Evolutionary conservation across 2,329 filamentous ascomycete species (phyloP).

Genomic region (Proliferodiscus dingleyae): DNA sequence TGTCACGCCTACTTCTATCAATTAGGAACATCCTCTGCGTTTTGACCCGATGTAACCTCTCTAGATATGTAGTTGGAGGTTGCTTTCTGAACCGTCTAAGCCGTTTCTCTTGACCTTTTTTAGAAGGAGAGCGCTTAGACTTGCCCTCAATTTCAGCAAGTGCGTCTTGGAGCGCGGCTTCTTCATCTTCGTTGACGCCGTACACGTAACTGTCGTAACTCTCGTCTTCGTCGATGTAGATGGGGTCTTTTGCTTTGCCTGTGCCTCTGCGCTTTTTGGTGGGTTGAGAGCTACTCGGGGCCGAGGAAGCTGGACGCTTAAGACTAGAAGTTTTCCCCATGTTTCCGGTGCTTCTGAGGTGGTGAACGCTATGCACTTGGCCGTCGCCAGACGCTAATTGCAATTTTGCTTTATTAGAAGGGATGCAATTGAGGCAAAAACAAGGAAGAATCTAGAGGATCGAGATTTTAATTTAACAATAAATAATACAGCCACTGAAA

Average conservation of each 20-base stretch:
- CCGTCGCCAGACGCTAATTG: no score
- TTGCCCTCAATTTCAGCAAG: conserved; percentile 10
- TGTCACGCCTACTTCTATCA: conserved; percentile 35
- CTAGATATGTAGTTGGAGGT: conserved; percentile 41
- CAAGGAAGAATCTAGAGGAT: no score
- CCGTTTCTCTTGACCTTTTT: conserved; percentile 32
- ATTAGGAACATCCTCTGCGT: conserved; percentile 55
- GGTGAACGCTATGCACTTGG: no score
- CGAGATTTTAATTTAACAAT: no score
- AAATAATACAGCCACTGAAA: no score
- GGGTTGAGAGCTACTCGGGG: neutral
- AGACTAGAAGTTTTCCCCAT: neutral
- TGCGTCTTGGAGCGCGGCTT: conserved; percentile 6
- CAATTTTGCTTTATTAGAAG: no score
- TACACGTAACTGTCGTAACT: conserved; percentile 5
- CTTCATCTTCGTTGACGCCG: conserved; percentile 8
- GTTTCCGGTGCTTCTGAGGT: neutral
- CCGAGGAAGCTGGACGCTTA: neutral
- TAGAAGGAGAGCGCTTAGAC: conserved; percentile 15
- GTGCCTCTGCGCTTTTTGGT: neutral
- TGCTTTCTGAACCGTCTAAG: conserved; percentile 36
- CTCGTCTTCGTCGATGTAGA: conserved; percentile 13
- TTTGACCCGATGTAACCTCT: conserved; percentile 43
- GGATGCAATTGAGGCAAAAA: no score
- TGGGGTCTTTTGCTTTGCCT: neutral